These are phyloP conservation scores for Dactylellina haptotyla DNA, from an alignment of 2,329 filamentous ascomycete species.

Conservation along the genomic window DNA sequence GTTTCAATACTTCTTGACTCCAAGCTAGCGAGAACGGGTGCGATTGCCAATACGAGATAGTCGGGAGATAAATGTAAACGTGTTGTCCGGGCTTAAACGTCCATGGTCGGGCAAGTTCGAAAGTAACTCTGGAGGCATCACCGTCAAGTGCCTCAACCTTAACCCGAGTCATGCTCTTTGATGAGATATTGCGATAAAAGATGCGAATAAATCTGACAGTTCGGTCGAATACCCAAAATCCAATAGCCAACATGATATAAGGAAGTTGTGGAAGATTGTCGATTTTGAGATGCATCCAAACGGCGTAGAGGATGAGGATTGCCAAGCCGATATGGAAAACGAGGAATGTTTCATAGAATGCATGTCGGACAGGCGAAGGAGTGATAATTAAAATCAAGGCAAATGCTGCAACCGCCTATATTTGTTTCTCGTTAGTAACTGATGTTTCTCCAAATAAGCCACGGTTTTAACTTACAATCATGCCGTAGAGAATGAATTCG, in stretches of 20 bases:
- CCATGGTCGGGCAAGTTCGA: constrained; percentile 68
- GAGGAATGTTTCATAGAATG: constrained; percentile 97
- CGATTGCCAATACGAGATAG: constrained; percentile 62
- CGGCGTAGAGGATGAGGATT: constrained; percentile 73
- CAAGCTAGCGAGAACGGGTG: constrained; percentile 35
- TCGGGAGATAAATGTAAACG: constrained; percentile 80
- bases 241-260: constrained; percentile 77
- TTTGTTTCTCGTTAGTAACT: constrained; percentile 38
- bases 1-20: constrained; percentile 39
- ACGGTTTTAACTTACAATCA: constrained; percentile 61
- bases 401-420: constrained; percentile 57
- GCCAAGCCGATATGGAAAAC: constrained; percentile 83
- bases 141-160: constrained; percentile 83
- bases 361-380: constrained; percentile 83
- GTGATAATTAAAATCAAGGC: constrained; percentile 74
- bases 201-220: constrained; percentile 71
- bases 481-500: constrained; percentile 70
- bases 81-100: constrained; percentile 78
- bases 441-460: not conserved
- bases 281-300: constrained; percentile 80
- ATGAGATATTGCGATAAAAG: constrained; percentile 70
- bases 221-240: constrained; percentile 81
- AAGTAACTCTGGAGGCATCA: constrained; percentile 76
- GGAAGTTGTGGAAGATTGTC: constrained; percentile 75
- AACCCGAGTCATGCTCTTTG: constrained; percentile 67